These are phyloP conservation scores for Thuidium tamariscinum DNA, from an alignment of 225 moss, liverwort and hornwort species.

Conservation along the genomic window DNA sequence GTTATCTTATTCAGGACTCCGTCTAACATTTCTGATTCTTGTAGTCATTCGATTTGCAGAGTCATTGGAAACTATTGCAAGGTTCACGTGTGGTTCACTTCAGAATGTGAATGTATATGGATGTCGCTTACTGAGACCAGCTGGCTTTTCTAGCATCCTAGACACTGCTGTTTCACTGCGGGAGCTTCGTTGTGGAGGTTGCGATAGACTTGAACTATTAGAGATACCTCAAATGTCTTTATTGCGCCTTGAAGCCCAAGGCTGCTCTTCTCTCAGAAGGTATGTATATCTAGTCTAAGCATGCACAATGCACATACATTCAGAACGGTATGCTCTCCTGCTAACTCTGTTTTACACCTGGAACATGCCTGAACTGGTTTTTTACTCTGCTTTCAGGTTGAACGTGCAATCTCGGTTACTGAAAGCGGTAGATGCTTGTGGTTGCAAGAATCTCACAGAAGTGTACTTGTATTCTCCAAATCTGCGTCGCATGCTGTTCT, in stretches of 20 bases:
- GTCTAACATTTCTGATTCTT: not conserved
- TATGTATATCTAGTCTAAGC: not conserved
- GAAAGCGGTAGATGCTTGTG: slow-evolving; percentile 72
- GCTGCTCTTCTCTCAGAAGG: slow-evolving; percentile 77
- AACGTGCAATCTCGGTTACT: slow-evolving; percentile 60
- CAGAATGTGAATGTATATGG: slow-evolving; percentile 59
- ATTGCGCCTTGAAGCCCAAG: slow-evolving; percentile 60
- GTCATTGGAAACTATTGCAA: slow-evolving; percentile 54
- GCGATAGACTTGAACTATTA: slow-evolving; percentile 75
- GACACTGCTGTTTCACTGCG: slow-evolving; percentile 42
- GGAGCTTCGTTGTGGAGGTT: slow-evolving; percentile 88
- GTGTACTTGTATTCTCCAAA: slow-evolving; percentile 75
- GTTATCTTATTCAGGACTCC: not conserved
- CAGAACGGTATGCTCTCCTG: not conserved
- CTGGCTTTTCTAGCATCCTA: slow-evolving; percentile 44
- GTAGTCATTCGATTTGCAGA: slow-evolving; percentile 39
- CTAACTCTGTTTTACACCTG: not conserved
- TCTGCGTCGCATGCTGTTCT: slow-evolving; percentile 81
- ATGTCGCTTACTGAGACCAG: slow-evolving; percentile 66
- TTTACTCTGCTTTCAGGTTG: slow-evolving; percentile 29
- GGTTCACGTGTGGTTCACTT: slow-evolving; percentile 68
- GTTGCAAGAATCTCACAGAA: slow-evolving; percentile 75
- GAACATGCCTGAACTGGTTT: not conserved
- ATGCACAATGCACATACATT: not conserved
- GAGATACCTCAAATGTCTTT: slow-evolving; percentile 56